phyloP scores from a whole-genome alignment of 108 stramenopile species.

The Chaetoceros muelleri region DNA sequence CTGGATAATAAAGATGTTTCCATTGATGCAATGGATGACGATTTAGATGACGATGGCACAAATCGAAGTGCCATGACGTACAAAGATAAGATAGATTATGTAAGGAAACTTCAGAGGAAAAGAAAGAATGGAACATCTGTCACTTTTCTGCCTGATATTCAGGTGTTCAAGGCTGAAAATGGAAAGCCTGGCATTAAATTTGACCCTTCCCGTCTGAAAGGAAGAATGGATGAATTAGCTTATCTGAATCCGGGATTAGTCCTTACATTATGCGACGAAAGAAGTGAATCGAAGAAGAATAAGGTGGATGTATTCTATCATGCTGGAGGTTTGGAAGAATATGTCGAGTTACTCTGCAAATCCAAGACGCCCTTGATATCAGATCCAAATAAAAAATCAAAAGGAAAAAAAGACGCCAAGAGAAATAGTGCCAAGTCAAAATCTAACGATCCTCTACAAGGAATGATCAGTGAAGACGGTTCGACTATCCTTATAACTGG shows the following conservation, averaged over 20 bases:
- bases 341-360: conserved; percentile 69
- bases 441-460: conserved; percentile 14
- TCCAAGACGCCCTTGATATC: conserved; percentile 69
- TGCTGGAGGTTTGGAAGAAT: conserved; percentile 80
- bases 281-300: conserved; percentile 32
- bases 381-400: conserved; percentile 8
- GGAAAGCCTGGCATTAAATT: conserved; percentile 66
- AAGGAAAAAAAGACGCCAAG: conserved; percentile 18
- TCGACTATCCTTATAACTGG: conserved; percentile 28
- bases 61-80: conserved; percentile 4
- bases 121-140: conserved; percentile 65
- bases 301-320: conserved; percentile 67
- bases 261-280: conserved; percentile 66
- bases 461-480: conserved; percentile 30
- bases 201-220: conserved; percentile 56
- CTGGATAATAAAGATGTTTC: conserved; percentile 15
- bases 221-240: conserved; percentile 81
- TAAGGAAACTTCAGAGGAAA: conserved; percentile 25
- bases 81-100: conserved; percentile 20
- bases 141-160: conserved; percentile 75
- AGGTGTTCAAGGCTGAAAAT: conserved; percentile 86
- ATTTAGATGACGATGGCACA: conserved; percentile 25
- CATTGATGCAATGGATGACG: conserved; percentile 19
- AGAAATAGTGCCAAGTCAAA: conserved; percentile 12
- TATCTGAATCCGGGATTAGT: conserved; percentile 87